phyloP scores from a whole-genome alignment of 371 early-diverging fungal genomes.

The Mortierella sp. region DNA sequence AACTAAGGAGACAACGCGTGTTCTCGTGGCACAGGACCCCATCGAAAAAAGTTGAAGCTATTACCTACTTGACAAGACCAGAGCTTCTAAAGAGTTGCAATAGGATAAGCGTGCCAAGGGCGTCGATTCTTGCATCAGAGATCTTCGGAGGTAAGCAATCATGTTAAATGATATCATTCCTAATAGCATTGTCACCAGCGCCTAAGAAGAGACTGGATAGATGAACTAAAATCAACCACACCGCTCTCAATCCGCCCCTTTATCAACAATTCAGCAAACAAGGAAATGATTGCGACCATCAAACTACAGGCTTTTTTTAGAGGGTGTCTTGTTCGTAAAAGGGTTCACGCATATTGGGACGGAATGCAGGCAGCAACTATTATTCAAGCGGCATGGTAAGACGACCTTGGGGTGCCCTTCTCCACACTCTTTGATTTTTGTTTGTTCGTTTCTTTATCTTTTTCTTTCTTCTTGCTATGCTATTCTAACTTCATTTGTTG shows the following conservation, averaged over 20 bases:
- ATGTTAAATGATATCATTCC: no score
- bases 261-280: slow-evolving; percentile 19
- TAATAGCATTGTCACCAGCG: no score
- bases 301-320: slow-evolving; percentile 44
- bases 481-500: no score
- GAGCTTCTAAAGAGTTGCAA: slow-evolving; percentile 45
- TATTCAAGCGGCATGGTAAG: slow-evolving; percentile 45
- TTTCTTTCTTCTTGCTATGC: neutral
- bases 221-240: no score
- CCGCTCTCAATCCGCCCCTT: no score
- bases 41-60: slow-evolving; percentile 17
- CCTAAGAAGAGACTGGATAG: no score
- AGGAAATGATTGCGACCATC: slow-evolving; percentile 40
- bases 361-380: slow-evolving; percentile 42
- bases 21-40: slow-evolving; percentile 51
- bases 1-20: slow-evolving; percentile 36
- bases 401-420: neutral
- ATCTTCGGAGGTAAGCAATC: slow-evolving; percentile 37
- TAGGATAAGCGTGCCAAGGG: slow-evolving; percentile 39
- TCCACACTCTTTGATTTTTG: neutral
- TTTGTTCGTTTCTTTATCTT: no score
- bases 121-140: slow-evolving; percentile 34
- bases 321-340: slow-evolving; percentile 25
- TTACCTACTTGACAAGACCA: slow-evolving; percentile 38
- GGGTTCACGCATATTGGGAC: slow-evolving; percentile 27